Evolutionary conservation across 257 asterid species (phyloP), one percentile per base, ranked within the genome.

Genomic region (Solanum commersonii): DNA sequence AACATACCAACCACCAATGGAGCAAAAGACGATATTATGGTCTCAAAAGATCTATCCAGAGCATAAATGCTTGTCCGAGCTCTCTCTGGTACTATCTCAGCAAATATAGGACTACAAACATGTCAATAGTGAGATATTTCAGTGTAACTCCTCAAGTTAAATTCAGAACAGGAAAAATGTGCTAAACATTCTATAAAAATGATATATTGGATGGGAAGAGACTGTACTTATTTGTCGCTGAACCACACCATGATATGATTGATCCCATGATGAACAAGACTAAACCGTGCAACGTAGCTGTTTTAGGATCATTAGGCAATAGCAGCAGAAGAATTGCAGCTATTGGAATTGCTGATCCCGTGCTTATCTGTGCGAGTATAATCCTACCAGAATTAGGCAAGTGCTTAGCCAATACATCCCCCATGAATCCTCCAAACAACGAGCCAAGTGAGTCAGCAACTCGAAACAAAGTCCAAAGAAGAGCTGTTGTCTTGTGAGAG

Each of bases 191-290:
- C 84, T 78, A 16, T 0, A 40, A 77, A 40, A 25, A 78, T 78
- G 33, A 40, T 13, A n/a, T 13, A 40, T 25, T 13, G 60, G 22
- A 78, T 40, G 63, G 1, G 10, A 40, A 9, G 65, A 81, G 27
- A 89, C 94, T n/a, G 1, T 94, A 96, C 99, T 93, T 94, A 95
- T 95, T 97, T 70, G 99, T 93, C 10, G 99, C 98, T 3, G 97
- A 95, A 89, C 92, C 96, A 88, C 95, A 94, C 99, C 99, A 97
- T 71, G 98, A 92, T 73, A 92, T 88, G 91, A 87, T 84, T 2
- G 94, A 92, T 82, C 99, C 98, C 95, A 93, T 93, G 85, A 95
- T 46, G 81, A 94, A 90, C 91, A 97, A 89, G 88, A 96, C 95
- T 0, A 95, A 63, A 56, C 98, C 99, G 65, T 97, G 96, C 81